phyloP scores from a whole-genome alignment of 192 early-diverging fungal genomes.

The Phycomyces nitens region DNA sequence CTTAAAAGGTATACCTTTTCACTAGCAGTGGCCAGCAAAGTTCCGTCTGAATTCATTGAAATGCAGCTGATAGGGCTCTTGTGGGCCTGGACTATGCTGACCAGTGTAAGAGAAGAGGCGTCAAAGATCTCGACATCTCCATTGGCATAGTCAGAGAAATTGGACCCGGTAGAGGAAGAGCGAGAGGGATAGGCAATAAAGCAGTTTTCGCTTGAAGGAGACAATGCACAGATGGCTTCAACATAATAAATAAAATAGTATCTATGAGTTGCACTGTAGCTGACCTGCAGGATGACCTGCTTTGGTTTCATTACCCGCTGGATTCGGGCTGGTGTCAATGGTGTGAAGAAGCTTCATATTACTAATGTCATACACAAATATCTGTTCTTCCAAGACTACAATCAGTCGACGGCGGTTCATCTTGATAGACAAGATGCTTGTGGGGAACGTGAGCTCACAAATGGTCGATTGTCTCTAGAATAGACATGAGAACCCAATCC shows the following conservation, averaged over 20 bases:
- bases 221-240: conserved; percentile 83
- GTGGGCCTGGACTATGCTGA: conserved; percentile 94
- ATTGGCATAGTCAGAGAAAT: conserved; percentile 42
- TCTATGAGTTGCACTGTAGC: no score
- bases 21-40: conserved; percentile 88
- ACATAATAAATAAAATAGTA: conserved; percentile 5
- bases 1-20: conserved; percentile 93
- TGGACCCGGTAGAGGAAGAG: conserved; percentile 43
- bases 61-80: conserved; percentile 87
- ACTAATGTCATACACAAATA: conserved; percentile 95
- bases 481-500: background rate
- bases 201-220: conserved; percentile 91
- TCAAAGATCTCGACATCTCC: conserved; percentile 94
- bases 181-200: conserved; percentile 92
- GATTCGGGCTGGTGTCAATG: conserved; percentile 93
- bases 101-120: conserved; percentile 79
- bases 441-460: conserved; percentile 94
- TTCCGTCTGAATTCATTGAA: conserved; percentile 88
- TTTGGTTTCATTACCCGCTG: conserved; percentile 55
- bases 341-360: conserved; percentile 98
- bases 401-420: conserved; percentile 91
- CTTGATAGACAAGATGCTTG: conserved; percentile 91
- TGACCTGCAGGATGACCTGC: background rate
- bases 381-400: conserved; percentile 93
- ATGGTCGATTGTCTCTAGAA: conserved; percentile 88